phyloP scores from a whole-genome alignment of 2,329 filamentous ascomycete genomes.

The Samsoniella hepiali region DNA sequence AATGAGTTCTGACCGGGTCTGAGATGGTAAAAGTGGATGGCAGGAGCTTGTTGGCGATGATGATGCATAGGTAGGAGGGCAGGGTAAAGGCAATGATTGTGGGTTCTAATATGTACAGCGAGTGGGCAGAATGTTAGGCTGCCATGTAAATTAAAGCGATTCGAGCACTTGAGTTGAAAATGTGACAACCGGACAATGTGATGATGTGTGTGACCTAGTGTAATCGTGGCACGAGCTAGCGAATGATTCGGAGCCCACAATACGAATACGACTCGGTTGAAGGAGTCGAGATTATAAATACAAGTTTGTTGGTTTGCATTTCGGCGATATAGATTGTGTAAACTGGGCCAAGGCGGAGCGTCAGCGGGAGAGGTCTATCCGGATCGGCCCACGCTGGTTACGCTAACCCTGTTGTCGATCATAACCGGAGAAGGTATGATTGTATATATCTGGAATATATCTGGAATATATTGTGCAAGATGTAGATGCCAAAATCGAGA shows the following conservation, averaged over 20 bases:
- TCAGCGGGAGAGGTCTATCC: neutral
- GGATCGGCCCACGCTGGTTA: neutral
- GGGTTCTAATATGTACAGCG: conserved; percentile 10
- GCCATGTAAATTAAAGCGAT: conserved; percentile 2
- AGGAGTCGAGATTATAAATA: neutral
- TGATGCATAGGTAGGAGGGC: neutral
- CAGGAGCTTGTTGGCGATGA: neutral
- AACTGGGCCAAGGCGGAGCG: too few species aligned
- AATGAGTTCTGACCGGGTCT: neutral
- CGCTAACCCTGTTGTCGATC: neutral
- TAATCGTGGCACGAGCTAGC: too few species aligned
- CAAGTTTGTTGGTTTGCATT: neutral
- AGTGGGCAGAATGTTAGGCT: neutral
- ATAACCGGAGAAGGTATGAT: neutral
- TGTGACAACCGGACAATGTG: neutral
- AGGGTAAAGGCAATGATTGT: neutral
- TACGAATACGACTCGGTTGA: neutral
- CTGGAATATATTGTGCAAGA: neutral
- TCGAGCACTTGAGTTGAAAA: neutral
- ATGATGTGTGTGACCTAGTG: too few species aligned
- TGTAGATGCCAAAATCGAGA: neutral
- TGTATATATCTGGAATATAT: neutral
- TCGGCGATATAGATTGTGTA: neutral
- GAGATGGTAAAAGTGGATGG: too few species aligned
- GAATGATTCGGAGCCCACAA: too few species aligned